These are phyloP conservation scores for Aspergillus sclerotialis DNA, from an alignment of 2,329 filamentous ascomycete genomes.

Conservation along the genomic window DNA sequence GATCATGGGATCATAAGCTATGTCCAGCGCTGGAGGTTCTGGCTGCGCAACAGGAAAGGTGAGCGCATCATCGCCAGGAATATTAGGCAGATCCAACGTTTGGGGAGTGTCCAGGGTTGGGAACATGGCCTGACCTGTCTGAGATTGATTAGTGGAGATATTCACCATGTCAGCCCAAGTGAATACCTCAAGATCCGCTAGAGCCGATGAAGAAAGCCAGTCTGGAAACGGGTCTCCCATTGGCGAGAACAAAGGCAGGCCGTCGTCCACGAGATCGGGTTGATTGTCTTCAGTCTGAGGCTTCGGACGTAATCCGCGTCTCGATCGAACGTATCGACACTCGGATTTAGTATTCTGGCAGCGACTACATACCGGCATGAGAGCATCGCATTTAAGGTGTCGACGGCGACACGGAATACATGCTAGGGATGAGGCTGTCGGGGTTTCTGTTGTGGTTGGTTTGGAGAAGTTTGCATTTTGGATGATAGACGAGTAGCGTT, in stretches of 20 bases:
- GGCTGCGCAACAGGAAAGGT: constrained; percentile 1
- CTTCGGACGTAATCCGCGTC: constrained; percentile 28
- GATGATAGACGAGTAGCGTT: constrained; percentile 2
- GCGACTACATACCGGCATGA: constrained; percentile 35
- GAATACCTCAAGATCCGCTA: constrained; percentile 8
- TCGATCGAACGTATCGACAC: constrained; percentile 43
- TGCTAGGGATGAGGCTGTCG: constrained; percentile 12
- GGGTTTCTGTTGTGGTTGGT: constrained; percentile 2
- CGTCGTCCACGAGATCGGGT: constrained; percentile 6
- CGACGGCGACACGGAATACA: constrained; percentile 24
- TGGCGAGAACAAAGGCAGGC: constrained; percentile 5
- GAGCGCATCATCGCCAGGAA: constrained; percentile 5
- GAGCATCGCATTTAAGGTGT: constrained; percentile 41
- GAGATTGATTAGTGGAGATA: constrained; percentile 1
- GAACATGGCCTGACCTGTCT: constrained; percentile 8
- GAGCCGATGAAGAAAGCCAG: constrained; percentile 10
- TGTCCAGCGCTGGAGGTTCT: constrained; percentile 4
- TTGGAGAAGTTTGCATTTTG: constrained; percentile 4
- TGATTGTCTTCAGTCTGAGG: not conserved
- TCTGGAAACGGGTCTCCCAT: constrained; percentile 5
- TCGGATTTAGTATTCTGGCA: constrained; percentile 35
- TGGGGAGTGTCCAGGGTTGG: constrained; percentile 5
- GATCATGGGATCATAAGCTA: constrained; percentile 24
- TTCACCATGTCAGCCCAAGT: not conserved
- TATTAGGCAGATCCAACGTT: constrained; percentile 4